Evolutionary conservation across 805 yeast genomes (phyloP).

Genomic region (Metschnikowia matae): DNA sequence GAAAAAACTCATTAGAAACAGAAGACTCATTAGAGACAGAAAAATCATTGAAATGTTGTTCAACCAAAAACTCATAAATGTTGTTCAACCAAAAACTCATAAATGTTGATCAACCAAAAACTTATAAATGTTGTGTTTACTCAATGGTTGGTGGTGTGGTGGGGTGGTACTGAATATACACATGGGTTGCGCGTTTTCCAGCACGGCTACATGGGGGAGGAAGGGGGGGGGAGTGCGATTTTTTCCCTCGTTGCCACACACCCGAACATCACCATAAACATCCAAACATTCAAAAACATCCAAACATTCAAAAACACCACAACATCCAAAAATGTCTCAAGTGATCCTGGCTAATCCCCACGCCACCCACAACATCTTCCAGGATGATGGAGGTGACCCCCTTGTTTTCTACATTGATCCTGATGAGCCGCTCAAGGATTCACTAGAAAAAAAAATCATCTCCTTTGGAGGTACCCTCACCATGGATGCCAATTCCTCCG

Average conservation of each 20-base stretch:
- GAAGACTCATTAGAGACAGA: no score
- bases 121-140: no score
- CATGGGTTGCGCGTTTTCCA: not conserved
- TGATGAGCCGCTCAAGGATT: constrained; percentile 4
- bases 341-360: not conserved
- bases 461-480: not conserved
- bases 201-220: no score
- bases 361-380: constrained; percentile 5
- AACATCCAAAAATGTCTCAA: constrained; percentile 6
- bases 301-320: not conserved
- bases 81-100: no score
- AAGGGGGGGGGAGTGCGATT: no score
- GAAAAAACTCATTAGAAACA: no score
- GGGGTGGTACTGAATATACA: not conserved
- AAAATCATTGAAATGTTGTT: no score
- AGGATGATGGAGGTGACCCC: constrained; percentile 9
- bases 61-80: no score
- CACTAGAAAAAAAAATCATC: constrained; percentile 3
- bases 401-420: constrained; percentile 12
- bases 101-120: no score
- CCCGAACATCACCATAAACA: constrained; percentile 12
- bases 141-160: no score
- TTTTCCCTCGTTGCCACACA: constrained; percentile 3
- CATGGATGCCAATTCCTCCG: not conserved
- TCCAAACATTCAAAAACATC: constrained; percentile 5